These are phyloP conservation scores for Trichoderma pleuroti DNA, from an alignment of 2,329 filamentous ascomycete species.

Conservation along the genomic window DNA sequence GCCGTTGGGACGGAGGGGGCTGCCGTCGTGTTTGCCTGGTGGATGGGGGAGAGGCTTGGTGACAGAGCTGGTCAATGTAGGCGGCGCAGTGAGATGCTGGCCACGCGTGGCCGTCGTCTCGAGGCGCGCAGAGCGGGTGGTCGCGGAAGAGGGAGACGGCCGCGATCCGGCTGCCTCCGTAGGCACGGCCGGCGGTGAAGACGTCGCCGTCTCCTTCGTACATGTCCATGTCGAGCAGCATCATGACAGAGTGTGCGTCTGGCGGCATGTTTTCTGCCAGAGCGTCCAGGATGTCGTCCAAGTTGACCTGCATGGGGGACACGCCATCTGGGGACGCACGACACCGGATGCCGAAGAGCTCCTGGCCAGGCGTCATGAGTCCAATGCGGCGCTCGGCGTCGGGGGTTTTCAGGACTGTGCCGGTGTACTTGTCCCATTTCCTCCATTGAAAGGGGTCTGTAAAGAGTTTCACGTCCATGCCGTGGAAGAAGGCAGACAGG, in stretches of 20 bases:
- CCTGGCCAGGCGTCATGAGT: conserved; percentile 34
- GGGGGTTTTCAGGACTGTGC: background rate
- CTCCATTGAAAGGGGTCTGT: conserved; percentile 42
- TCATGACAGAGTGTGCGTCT: conserved; percentile 56
- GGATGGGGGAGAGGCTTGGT: background rate
- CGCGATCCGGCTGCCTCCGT: conserved; percentile 59
- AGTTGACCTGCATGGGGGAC: conserved; percentile 53
- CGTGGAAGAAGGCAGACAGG: conserved; percentile 49
- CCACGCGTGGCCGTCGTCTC: conserved; percentile 56
- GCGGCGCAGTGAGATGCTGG: conserved; percentile 58
- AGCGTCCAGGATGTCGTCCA: conserved; percentile 59
- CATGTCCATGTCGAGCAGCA: conserved; percentile 59
- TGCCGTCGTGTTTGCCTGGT: background rate
- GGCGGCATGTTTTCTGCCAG: conserved; percentile 50
- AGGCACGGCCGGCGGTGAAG: conserved; percentile 65
- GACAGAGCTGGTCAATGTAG: conserved; percentile 44
- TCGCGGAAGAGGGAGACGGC: conserved; percentile 63
- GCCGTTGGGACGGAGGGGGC: background rate
- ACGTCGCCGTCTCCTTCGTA: conserved; percentile 64
- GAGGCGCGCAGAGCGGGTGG: conserved; percentile 42
- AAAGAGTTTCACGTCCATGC: conserved; percentile 47
- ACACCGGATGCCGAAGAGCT: conserved; percentile 48
- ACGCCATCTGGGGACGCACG: conserved; percentile 45
- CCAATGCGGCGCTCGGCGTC: conserved; percentile 38
- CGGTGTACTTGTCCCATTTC: conserved; percentile 40